Conservation (phyloP, 129 eudicot species). For the Helianthus annuus region HanXRQr2.0-SUNRISE NC_035440.2:47971991-47972490, state of each 20-base stretch:
- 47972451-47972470: slow-evolving; percentile 26
- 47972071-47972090: no score
- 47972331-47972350: slow-evolving; percentile 8
- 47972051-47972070: no score
- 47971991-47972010: no score
- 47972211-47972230: no score
- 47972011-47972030: no score
- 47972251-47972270: not conserved
- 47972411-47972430: slow-evolving; percentile 22
- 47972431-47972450: slow-evolving; percentile 13
- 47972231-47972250: not conserved
- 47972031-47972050: no score
- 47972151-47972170: no score
- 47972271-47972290: slow-evolving; percentile 10
- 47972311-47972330: slow-evolving; percentile 17
- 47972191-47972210: no score
- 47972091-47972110: no score
- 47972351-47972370: slow-evolving; percentile 38
- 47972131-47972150: no score
- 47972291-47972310: slow-evolving; percentile 18
- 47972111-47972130: no score
- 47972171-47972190: no score
- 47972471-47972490: slow-evolving; percentile 24
- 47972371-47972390: slow-evolving; percentile 27
- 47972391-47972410: slow-evolving; percentile 34